Base-by-base conservation (phyloP, 148 eudicot genomes). In the Silene conica region DNA sequence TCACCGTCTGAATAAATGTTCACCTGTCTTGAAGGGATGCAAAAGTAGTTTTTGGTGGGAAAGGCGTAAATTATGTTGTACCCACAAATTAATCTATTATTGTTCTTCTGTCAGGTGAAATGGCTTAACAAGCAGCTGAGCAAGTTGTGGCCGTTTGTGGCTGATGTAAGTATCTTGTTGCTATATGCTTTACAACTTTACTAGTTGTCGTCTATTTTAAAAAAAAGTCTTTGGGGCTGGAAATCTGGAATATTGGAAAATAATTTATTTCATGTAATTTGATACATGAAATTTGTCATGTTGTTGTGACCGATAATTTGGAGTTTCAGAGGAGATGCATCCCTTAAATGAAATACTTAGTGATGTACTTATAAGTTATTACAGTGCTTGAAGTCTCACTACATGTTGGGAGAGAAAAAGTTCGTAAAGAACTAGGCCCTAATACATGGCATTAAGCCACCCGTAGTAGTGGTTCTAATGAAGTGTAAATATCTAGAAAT, bases 71-170 rank as follows among this genome's bases (percentile, higher is more conserved):
- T 55, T 26, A 4, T 70, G 46, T 12, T 34, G 38, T 21, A 31
- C 43, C 65, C 12, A 46, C 48, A 56, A 55, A 21, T 46, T 64
- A 31, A 70, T 79, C 12, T 61, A 6, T 52, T 38, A 26, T 0
- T 28, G 60, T 52, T 70, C 82, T 5, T 69, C 81, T 26, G 28
- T 80, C 92, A 93, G 96, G 98, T 89, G 77, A 93, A 93, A 76
- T 94, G 98, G 98, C 80, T 94, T 70, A 94, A 91, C 83, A 90
- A 90, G 71, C 93, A 85, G 81, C 81, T 95, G 76, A 86, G 77
- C 83, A 95, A 95, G 78, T 72, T 95, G 74, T 95, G 98, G 98
- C 98, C 98, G 52, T 95, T 71, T 83, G 75, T 92, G 76, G 96
- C 98, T 68, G 98, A 95, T 83, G 98, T 95, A 90, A 88, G 90